These are phyloP conservation scores for Eutrema yunnanense DNA, from an alignment of 345 rosid species.

Conservation along the genomic window DNA sequence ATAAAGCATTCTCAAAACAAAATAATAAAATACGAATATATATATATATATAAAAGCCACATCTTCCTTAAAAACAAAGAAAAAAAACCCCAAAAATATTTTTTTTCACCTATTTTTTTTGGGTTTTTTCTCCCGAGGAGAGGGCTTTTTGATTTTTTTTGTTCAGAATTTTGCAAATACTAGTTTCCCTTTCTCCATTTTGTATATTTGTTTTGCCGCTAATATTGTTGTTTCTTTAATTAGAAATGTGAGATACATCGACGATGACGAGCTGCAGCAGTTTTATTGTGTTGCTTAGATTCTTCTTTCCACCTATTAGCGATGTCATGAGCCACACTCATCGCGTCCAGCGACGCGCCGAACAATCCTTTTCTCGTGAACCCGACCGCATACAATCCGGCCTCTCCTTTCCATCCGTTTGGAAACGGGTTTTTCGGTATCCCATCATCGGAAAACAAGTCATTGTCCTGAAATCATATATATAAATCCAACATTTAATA, in stretches of 20 bases:
- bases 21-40: not conserved
- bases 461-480: conserved; percentile 47
- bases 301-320: conserved; percentile 62
- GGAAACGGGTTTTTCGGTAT: conserved; percentile 70
- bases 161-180: not conserved
- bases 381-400: conserved; percentile 85
- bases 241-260: conserved; percentile 79
- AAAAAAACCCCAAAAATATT: not conserved
- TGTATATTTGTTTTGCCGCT: conserved; percentile 7
- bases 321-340: conserved; percentile 65
- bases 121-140: conserved; percentile 30
- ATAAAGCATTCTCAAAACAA: conserved; percentile 24
- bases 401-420: conserved; percentile 81
- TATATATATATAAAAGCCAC: conserved; percentile 34
- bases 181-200: conserved; percentile 1
- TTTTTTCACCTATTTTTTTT: not conserved
- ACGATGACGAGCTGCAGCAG: conserved; percentile 59
- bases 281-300: conserved; percentile 58
- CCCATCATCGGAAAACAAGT: conserved; percentile 69
- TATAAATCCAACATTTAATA: not conserved
- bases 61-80: conserved; percentile 43
- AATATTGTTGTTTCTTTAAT: not conserved
- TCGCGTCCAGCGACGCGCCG: conserved; percentile 73
- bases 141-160: conserved; percentile 38
- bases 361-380: conserved; percentile 85